Evolutionary conservation across 148 eudicot species (phyloP), one percentile per base, ranked within the genome.

Genomic region (Dysphania ambrosioides): DNA sequence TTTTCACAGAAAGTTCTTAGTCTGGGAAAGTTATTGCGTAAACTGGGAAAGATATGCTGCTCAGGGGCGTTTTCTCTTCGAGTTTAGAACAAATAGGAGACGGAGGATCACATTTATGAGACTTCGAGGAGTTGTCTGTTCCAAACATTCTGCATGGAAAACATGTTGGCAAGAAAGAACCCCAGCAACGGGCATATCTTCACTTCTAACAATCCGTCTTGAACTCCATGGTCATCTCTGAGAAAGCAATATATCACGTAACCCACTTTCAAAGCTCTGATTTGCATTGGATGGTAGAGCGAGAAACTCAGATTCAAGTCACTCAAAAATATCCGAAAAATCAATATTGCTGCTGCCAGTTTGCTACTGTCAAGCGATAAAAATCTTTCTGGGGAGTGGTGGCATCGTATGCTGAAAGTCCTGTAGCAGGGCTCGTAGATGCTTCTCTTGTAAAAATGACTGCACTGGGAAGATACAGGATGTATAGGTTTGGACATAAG

Each of bases 141-240:
- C 98, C 76, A 92, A 80, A 82, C 98, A 95, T 78, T 95, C 98
- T 15, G 96, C 98, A 57, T 95, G 98, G 83, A 95, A 95, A 34
- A 95, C 89, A 79, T 92, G 98, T 19, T 85, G 84, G 66, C 97
- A 92, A 13, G 88, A 85, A 62, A 95, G 97, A 51, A 95, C 90
- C 58, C 96, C 97, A 2, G 98, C 80, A 56, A 87, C 83, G 0
- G 98, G 98, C 93, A 92, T 83, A 80, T 95, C 98, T 27, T 91
- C 93, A 71, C 91, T 87, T 82, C 83, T 88, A 53, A 93, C 85
- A 8, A 93, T 93, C 73, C 94, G 74, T 32, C 90, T 86, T 12
- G 97, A 92, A 76, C 97, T 80, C 97, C 97, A 95, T 13, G 98
- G 96, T 5, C 97, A 95, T 80, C 96, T 86, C 31, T 95, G 97